These are phyloP conservation scores for Amylocystis lapponica DNA, from an alignment of 768 basidiomycete genomes.

Conservation along the genomic window DNA sequence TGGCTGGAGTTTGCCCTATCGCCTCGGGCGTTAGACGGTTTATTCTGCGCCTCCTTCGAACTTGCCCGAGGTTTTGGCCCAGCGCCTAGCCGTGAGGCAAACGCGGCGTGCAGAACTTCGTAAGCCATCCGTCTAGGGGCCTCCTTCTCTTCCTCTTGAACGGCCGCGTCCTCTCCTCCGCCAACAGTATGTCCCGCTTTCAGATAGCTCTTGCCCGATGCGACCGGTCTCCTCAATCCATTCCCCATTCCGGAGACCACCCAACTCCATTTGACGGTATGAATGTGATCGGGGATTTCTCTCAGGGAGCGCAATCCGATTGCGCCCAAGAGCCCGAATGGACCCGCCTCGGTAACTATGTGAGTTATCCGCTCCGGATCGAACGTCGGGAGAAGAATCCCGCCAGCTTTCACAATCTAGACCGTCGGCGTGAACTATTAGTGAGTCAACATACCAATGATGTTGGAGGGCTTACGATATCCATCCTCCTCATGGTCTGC, in stretches of 20 bases:
- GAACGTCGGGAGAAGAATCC: conserved; percentile 51
- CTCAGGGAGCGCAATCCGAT: conserved; percentile 44
- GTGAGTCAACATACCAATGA: not conserved
- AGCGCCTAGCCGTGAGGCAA: conserved; percentile 11
- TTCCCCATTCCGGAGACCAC: conserved; percentile 33
- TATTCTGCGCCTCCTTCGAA: conserved; percentile 9
- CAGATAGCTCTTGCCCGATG: not conserved
- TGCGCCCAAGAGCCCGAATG: conserved; percentile 24
- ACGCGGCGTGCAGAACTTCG: conserved; percentile 13
- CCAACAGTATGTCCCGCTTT: not conserved
- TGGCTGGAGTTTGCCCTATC: not conserved
- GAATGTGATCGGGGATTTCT: conserved; percentile 61
- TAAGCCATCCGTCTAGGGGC: conserved; percentile 6
- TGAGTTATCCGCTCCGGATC: conserved; percentile 57
- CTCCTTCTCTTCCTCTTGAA: conserved; percentile 1
- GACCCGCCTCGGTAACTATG: conserved; percentile 44
- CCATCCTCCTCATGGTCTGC: conserved; percentile 52
- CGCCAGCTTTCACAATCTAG: conserved; percentile 63
- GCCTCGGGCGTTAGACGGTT: too few species aligned
- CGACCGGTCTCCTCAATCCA: conserved; percentile 21
- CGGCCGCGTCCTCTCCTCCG: not conserved
- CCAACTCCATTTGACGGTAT: conserved; percentile 64
- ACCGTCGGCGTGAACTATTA: not conserved
- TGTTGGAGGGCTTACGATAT: conserved; percentile 41
- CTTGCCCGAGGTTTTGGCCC: conserved; percentile 10